Conservation (phyloP, 768 basidiomycete species). For the Boletus coccyginus region DNA sequence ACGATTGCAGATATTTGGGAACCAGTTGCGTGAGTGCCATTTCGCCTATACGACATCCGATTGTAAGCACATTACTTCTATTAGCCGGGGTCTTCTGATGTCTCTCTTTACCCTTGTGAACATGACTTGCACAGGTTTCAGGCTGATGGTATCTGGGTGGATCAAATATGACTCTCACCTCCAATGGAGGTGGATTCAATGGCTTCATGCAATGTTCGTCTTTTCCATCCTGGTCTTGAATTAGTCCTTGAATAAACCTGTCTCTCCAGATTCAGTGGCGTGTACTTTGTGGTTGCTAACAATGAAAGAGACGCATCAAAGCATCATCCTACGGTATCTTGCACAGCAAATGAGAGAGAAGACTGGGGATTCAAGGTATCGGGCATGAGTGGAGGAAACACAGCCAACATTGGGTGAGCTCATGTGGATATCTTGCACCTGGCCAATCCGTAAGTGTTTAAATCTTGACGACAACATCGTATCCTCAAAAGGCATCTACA, state of each 20-base stretch:
- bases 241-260: background rate
- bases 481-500: background rate
- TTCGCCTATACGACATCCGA: background rate
- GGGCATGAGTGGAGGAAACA: slow-evolving; percentile 63
- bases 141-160: slow-evolving; percentile 63
- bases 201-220: slow-evolving; percentile 65
- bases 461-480: background rate
- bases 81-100: slow-evolving; percentile 74
- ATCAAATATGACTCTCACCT: slow-evolving; percentile 56
- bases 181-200: slow-evolving; percentile 81
- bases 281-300: slow-evolving; percentile 50
- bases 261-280: slow-evolving; percentile 45
- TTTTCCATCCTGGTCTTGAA: background rate
- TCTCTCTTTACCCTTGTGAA: slow-evolving; percentile 62
- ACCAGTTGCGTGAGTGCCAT: slow-evolving; percentile 47
- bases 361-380: slow-evolving; percentile 62
- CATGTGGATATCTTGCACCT: slow-evolving; percentile 65
- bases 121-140: slow-evolving; percentile 60
- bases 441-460: slow-evolving; percentile 59
- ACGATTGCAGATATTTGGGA: slow-evolving; percentile 68
- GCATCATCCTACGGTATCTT: slow-evolving; percentile 62
- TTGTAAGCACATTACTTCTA: background rate
- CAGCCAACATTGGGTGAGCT: slow-evolving; percentile 49
- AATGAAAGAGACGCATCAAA: slow-evolving; percentile 69
- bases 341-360: slow-evolving; percentile 63